These are phyloP conservation scores for Venturia oleaginea DNA, from an alignment of 2,329 filamentous ascomycete species.

Conservation along the genomic window DNA sequence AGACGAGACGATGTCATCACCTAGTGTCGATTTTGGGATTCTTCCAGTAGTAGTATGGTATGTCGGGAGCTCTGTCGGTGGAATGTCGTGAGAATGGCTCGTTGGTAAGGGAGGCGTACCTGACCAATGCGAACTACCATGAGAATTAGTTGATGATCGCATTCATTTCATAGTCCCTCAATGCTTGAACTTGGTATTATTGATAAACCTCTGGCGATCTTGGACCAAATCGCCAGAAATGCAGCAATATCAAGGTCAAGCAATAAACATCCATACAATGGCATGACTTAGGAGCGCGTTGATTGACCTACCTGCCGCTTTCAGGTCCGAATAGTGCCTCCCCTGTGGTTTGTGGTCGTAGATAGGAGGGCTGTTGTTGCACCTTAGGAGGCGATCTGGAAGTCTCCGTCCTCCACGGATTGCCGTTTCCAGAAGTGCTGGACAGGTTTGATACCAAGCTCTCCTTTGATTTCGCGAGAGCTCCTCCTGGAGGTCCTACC, in stretches of 20 bases:
- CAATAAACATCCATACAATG: neutral
- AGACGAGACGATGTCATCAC: neutral
- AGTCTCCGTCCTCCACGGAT: conserved; percentile 7
- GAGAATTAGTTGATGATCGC: neutral
- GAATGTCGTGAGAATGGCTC: neutral
- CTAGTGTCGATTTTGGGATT: neutral
- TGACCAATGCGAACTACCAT: neutral
- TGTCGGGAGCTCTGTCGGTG: conserved; percentile 6
- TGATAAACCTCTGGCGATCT: neutral
- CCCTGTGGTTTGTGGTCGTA: conserved; percentile 13
- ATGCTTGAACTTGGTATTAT: neutral
- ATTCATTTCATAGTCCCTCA: neutral
- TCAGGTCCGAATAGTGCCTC: conserved; percentile 8
- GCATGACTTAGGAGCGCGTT: neutral
- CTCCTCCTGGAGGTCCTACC: conserved; percentile 15
- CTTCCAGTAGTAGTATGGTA: neutral
- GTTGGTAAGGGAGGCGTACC: neutral
- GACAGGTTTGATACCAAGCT: conserved; percentile 8
- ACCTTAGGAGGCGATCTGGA: conserved; percentile 1
- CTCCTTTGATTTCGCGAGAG: conserved; percentile 12
- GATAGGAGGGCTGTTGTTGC: conserved; percentile 10
- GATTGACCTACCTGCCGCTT: neutral
- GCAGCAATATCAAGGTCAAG: neutral
- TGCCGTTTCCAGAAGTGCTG: neutral
- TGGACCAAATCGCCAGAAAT: conserved; percentile 5